Conservation (phyloP, 2,329 filamentous ascomycete genomes). For the Diaporthe helianthi region DNA sequence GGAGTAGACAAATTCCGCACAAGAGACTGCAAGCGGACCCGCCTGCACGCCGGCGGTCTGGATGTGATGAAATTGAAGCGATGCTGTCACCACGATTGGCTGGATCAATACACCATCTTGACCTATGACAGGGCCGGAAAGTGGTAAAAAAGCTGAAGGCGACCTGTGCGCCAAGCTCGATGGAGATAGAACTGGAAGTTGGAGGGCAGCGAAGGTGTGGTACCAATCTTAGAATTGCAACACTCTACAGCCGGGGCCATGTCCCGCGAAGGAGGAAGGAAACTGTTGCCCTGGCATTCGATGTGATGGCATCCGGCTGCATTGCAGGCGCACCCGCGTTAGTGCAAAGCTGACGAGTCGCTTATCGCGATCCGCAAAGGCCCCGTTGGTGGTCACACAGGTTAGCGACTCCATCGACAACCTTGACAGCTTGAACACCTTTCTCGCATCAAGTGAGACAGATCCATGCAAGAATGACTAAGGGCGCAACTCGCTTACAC, state of each 20-base stretch:
- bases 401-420: slow-evolving; percentile 13
- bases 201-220: slow-evolving; percentile 21
- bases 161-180: slow-evolving; percentile 23
- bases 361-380: slow-evolving; percentile 34
- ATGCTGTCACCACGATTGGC: slow-evolving; percentile 22
- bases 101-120: neutral
- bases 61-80: slow-evolving; percentile 18
- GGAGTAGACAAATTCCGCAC: neutral
- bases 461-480: slow-evolving; percentile 18
- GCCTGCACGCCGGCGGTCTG: slow-evolving; percentile 8
- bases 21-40: neutral
- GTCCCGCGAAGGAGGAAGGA: slow-evolving; percentile 25
- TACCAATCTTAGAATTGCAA: slow-evolving; percentile 27
- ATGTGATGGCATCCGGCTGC: slow-evolving; percentile 34
- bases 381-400: slow-evolving; percentile 22
- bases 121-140: slow-evolving; percentile 21
- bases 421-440: slow-evolving; percentile 1
- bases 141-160: slow-evolving; percentile 14
- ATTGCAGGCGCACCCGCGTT: slow-evolving; percentile 34
- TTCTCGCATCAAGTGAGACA: neutral
- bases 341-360: slow-evolving; percentile 30
- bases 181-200: slow-evolving; percentile 23
- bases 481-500: slow-evolving; percentile 23
- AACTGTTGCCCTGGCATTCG: slow-evolving; percentile 18
- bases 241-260: slow-evolving; percentile 21